Conservation (phyloP, 1,284 basidiomycete species). For the Boletus semigastroideus region DNA sequence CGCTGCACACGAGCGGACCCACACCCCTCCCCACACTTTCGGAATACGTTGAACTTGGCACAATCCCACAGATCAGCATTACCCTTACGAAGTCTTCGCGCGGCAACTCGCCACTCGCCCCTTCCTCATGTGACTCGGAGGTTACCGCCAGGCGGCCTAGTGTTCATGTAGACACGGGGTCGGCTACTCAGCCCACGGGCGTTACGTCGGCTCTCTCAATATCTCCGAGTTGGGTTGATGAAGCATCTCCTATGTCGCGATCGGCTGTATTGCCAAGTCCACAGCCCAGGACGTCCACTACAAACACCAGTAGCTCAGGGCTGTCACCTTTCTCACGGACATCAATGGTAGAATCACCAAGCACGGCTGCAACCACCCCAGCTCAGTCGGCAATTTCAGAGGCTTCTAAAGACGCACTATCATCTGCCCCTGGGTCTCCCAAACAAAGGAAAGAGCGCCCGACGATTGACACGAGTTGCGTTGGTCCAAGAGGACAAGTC, state of each 20-base stretch:
- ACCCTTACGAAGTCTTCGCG: slow-evolving; percentile 31
- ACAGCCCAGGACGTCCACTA: slow-evolving; percentile 26
- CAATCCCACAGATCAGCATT: slow-evolving; percentile 31
- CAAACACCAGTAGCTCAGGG: slow-evolving; percentile 23
- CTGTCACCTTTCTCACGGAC: slow-evolving; percentile 30
- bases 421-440: slow-evolving; percentile 17
- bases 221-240: slow-evolving; percentile 23
- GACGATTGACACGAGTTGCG: slow-evolving; percentile 33
- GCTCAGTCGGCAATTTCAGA: slow-evolving; percentile 27
- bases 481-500: slow-evolving; percentile 31
- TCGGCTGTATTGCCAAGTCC: slow-evolving; percentile 25
- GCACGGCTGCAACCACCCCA: slow-evolving; percentile 28
- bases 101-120: slow-evolving; percentile 28
- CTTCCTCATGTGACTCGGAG: slow-evolving; percentile 31
- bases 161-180: slow-evolving; percentile 31
- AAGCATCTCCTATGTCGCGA: slow-evolving; percentile 21
- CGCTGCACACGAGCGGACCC: slow-evolving; percentile 12
- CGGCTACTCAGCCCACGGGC: slow-evolving; percentile 24
- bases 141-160: slow-evolving; percentile 28
- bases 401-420: slow-evolving; percentile 9
- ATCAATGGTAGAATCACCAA: slow-evolving; percentile 28
- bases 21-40: slow-evolving; percentile 13
- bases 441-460: slow-evolving; percentile 33
- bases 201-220: slow-evolving; percentile 11
- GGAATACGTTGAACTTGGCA: slow-evolving; percentile 14